Percentiles rank a stretch among this genome's conserved stretches.
Conservation (phyloP, 2,329 filamentous ascomycete genomes). For the Aspergillus amoenus region DNA sequence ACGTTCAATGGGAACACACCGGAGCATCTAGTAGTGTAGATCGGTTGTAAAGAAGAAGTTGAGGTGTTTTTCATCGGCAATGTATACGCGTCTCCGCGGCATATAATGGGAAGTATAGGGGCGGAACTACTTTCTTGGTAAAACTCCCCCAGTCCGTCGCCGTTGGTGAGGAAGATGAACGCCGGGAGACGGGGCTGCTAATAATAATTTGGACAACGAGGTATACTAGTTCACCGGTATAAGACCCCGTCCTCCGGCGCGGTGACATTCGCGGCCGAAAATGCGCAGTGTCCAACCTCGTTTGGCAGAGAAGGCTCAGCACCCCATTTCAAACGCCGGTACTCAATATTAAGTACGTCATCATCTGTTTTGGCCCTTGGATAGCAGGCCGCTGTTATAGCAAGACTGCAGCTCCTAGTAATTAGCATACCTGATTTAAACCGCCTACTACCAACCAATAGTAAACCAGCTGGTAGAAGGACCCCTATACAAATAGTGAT, state of each 20-base stretch:
- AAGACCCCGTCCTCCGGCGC: not conserved
- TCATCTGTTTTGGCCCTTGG: not conserved
- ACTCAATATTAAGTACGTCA: not conserved
- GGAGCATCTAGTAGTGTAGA: too few species aligned
- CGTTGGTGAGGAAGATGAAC: too few species aligned
- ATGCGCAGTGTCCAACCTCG: not conserved
- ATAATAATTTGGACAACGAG: too few species aligned
- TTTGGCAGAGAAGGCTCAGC: not conserved
- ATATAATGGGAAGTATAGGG: too few species aligned
- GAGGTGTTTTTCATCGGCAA: too few species aligned
- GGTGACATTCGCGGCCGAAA: not conserved
- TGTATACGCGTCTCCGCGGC: too few species aligned
- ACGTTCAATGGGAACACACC: too few species aligned
- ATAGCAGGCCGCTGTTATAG: constrained; percentile 36
- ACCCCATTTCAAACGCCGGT: not conserved
- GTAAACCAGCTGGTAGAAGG: not conserved
- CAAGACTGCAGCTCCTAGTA: constrained; percentile 32
- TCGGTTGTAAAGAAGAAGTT: too few species aligned
- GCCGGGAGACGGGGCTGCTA: too few species aligned
- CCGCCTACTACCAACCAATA: constrained; percentile 17
- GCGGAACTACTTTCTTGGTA: too few species aligned
- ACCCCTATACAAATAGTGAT: not conserved
- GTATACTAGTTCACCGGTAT: not conserved
- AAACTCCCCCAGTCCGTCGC: too few species aligned
- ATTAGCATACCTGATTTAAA: constrained; percentile 28